Conservation (phyloP, 805 yeast species). For the Tetrapisispora fleetii region DNA sequence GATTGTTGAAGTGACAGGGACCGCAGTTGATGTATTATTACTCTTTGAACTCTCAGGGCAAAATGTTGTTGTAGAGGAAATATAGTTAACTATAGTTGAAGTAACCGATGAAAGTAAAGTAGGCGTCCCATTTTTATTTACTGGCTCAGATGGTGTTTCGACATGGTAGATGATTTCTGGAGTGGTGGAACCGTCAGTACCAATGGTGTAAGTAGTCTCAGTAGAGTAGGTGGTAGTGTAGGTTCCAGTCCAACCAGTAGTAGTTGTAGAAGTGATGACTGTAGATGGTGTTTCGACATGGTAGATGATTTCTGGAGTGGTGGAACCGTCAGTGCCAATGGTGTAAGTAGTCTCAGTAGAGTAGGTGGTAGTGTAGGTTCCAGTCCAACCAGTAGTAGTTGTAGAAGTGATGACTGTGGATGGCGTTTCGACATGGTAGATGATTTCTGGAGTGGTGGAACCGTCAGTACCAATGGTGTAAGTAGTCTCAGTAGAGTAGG, state of each 20-base stretch:
- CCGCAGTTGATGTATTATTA: not conserved
- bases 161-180: slow-evolving; percentile 10
- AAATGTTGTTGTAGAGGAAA: slow-evolving; percentile 2
- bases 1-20: not conserved
- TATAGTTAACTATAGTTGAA: not conserved
- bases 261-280: slow-evolving; percentile 1
- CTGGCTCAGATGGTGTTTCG: slow-evolving; percentile 7
- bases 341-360: slow-evolving; percentile 6
- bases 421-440: slow-evolving; percentile 9
- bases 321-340: slow-evolving; percentile 6
- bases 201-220: slow-evolving; percentile 8
- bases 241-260: slow-evolving; percentile 11
- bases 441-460: slow-evolving; percentile 6
- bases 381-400: slow-evolving; percentile 8
- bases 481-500: slow-evolving; percentile 9
- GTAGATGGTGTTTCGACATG: slow-evolving; percentile 5
- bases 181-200: slow-evolving; percentile 5
- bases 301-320: slow-evolving; percentile 9
- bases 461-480: slow-evolving; percentile 7
- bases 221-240: slow-evolving; percentile 12
- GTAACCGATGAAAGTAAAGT: not conserved
- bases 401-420: not conserved
- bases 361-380: slow-evolving; percentile 1
- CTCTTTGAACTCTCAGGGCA: not conserved
- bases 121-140: slow-evolving; percentile 1